Base-by-base conservation (phyloP, 192 early-diverging fungal species). In the Geranomyces michiganensis region DNA sequence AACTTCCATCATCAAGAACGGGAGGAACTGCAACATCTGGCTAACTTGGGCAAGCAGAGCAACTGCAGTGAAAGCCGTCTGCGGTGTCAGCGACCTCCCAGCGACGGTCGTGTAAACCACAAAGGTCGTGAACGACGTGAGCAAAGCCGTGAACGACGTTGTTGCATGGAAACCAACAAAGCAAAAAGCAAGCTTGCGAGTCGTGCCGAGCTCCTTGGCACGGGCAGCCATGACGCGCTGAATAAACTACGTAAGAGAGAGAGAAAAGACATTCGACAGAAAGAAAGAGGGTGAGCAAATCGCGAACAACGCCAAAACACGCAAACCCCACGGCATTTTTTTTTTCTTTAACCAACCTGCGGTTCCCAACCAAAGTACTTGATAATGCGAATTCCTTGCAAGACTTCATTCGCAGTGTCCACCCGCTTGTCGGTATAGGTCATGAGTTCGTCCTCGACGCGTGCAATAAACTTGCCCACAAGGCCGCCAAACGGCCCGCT, bases 381-480 rank as follows among this genome's bases (percentile, higher is more conserved):
- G 64, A 99, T 89, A 17, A 97, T 92, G 27, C 93, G 85, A 47
- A 99, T 96, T 41, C 93, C 95, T 77, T 93, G 84, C 56, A 96
- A 80, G 68, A 94, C 82, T 78, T 98, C 94, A 60, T 92, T 96
- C 53, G 94, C 87, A 68, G 88, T 79, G 29, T 89, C 84, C 41
- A 96, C 81, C 19, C 95, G 89, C 72, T 92, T 79, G 70, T 93
- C 92, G 13, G 88, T 91, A 12, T 81, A 76, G 27, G 62, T 71
- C 71, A 91, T 85, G 26, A 87, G 56, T 9, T 82, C 73, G 15
- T 87, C 80, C 73, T 93, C 88, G 66, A 53, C 30, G 36, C 75
- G 71, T 49, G 71, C 56, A 63, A 76, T 64, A 30, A 56, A 22
- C 46, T 74, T 72, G 36, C 75, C 77, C 1, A 81, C 47, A 14